These are phyloP conservation scores for Striga asiatica DNA, from an alignment of 257 asterid genomes.

Conservation along the genomic window DNA sequence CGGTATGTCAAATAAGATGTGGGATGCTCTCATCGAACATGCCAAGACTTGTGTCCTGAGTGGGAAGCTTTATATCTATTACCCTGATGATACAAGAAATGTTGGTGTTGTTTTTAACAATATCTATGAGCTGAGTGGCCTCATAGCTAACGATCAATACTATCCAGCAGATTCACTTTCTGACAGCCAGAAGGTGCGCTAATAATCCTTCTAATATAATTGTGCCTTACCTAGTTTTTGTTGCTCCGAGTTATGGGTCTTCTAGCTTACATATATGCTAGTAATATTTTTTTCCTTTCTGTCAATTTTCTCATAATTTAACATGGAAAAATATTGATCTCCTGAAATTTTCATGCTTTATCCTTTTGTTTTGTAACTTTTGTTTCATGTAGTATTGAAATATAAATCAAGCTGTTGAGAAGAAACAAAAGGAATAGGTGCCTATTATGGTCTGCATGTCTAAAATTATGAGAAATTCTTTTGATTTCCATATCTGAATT, in stretches of 20 bases:
- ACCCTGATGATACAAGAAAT: slow-evolving; percentile 65
- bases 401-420: no score
- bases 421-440: not conserved
- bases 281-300: no score
- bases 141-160: slow-evolving; percentile 70
- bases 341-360: not conserved
- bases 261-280: no score
- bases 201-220: slow-evolving; percentile 5
- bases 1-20: slow-evolving; percentile 98
- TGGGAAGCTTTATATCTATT: slow-evolving; percentile 85
- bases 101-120: slow-evolving; percentile 81
- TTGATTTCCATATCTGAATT: no score
- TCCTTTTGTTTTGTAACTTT: not conserved
- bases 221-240: no score
- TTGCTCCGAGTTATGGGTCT: no score
- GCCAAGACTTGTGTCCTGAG: slow-evolving; percentile 87
- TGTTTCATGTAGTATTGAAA: no score
- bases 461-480: not conserved
- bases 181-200: slow-evolving; percentile 82
- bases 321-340: no score
- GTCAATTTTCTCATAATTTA: no score
- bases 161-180: slow-evolving; percentile 78
- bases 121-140: slow-evolving; percentile 86
- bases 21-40: slow-evolving; percentile 95
- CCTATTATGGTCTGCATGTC: not conserved